Evolutionary conservation across 352 stramenopile species (phyloP).

Genomic region (Elongisporangium senticosum): DNA sequence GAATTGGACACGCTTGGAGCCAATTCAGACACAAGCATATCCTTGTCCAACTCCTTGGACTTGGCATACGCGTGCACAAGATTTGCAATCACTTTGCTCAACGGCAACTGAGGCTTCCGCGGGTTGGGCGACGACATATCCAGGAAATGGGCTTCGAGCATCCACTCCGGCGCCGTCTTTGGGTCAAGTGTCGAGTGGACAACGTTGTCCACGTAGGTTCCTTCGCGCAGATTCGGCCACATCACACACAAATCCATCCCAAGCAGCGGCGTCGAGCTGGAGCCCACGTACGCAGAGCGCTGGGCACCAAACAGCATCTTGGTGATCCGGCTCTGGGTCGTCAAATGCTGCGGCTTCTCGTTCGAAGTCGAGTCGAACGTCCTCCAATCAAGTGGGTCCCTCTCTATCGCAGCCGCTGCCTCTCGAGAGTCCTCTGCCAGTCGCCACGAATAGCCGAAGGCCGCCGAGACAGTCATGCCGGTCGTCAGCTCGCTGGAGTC

Average conservation of each 20-base stretch:
- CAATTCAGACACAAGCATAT: slow-evolving; percentile 70
- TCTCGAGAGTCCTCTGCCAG: slow-evolving; percentile 42
- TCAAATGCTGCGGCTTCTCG: slow-evolving; percentile 1
- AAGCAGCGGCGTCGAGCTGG: slow-evolving; percentile 32
- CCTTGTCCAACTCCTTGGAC: slow-evolving; percentile 54
- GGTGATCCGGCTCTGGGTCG: slow-evolving; percentile 19
- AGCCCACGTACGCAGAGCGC: slow-evolving; percentile 25
- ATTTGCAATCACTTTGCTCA: slow-evolving; percentile 64
- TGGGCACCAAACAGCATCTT: slow-evolving; percentile 30
- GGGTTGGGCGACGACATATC: slow-evolving; percentile 32
- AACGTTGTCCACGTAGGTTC: slow-evolving; percentile 79
- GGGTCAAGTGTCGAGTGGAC: slow-evolving; percentile 78
- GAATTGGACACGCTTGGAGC: slow-evolving; percentile 21
- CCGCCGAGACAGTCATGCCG: slow-evolving; percentile 62
- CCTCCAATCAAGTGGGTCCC: slow-evolving; percentile 16
- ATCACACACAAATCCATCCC: slow-evolving; percentile 53
- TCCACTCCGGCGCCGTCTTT: slow-evolving; percentile 57
- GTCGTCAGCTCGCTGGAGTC: slow-evolving; percentile 31
- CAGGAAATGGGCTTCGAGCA: slow-evolving; percentile 44
- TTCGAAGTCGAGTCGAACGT: slow-evolving; percentile 12
- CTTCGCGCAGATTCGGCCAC: slow-evolving; percentile 72
- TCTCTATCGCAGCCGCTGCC: neutral
- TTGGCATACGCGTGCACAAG: slow-evolving; percentile 75
- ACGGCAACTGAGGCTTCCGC: slow-evolving; percentile 46
- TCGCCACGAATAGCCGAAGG: slow-evolving; percentile 57